Evolutionary conservation across 371 early-diverging fungal species (phyloP), one percentile per base, ranked within the genome.

Genomic region (Mucor sp.): DNA sequence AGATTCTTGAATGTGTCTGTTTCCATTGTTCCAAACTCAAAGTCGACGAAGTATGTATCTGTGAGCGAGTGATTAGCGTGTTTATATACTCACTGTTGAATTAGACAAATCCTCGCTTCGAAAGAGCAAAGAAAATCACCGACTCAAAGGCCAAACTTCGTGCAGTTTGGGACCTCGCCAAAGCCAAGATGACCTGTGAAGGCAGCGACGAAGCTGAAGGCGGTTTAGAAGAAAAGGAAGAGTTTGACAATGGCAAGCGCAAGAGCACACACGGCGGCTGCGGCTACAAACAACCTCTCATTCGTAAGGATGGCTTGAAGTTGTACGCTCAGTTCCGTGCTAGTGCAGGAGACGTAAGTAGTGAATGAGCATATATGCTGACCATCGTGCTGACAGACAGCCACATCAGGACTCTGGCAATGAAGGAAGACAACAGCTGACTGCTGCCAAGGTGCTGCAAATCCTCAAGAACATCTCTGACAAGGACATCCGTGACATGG

Each of bases 1-100:
- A 99, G 85, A 90, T 99, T 48, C 87, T 99, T 25, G 99, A 99
- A 85, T 95, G 98, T 83, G 95, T 99, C 59, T 99, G 99, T 85
- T 93, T 93, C 79, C 91, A 91, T 71, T 99, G 99, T 81, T 95
- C 97, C n/a, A 96, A 95, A 77, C 89, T 99, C 59, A 97, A 98
- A 83, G 86, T 91, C 7, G 94, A 95, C 72, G 88, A 86, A 65
- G 88, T 89, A 80, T 73, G 86, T 82, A 25, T 23, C n/a, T n/a
- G n/a, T n/a, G n/a, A n/a, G n/a, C n/a, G n/a, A n/a, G n/a, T n/a
- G n/a, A n/a, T n/a, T 28, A 15, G 14, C 43, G 55, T 56, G 60
- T 39, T 43, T 60, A 56, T 50, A 14, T 60, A 56, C 23, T 41
- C 19, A 60, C 14, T 19, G 39, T 58, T 37, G 57, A 9, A 3